Base-by-base conservation (phyloP, 208 protist genomes). In the Acanthamoeba pearcei region DNA sequence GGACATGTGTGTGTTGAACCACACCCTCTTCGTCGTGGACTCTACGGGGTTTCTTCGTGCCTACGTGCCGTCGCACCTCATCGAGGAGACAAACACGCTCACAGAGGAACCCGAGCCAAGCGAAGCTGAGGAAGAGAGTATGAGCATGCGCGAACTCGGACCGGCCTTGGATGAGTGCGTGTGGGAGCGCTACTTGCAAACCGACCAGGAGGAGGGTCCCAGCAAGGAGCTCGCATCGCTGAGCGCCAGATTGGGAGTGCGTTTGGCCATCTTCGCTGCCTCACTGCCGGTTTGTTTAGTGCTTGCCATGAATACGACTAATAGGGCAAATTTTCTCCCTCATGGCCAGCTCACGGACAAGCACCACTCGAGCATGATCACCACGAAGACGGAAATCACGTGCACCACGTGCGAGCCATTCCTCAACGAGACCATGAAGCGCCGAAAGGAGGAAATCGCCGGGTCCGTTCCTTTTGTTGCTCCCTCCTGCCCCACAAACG, bases 1-100 rank as follows among this genome's bases (percentile, higher is more conserved):
- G n/a, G 68, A 74, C 68, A 74, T 74, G 68, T 74, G 68, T 10
- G 68, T 74, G n/a, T 5, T 74, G 68, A 74, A 74, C 68, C 68
- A 74, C 68, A 74, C 68, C 24, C 68, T 74, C 24, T 74, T 74
- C 68, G 29, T 74, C 27, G 68, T 74, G n/a, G 68, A 74, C 68
- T n/a, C 68, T 5, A 42, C n/a, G n/a, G 68, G 68, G 4, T 74
- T 35, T 24, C 68, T 74, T n/a, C 68, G 68, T 74, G 68, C 68
- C 68, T 74, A 74, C 68, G 68, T 74, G 68, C 68, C 68, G 27
- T 74, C 68, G 17, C 68, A 74, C 32, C 68, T 74, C n/a, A 74
- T 74, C n/a, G 24, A 27, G 68, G 68, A 27, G 68, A 2, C 12
- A 17, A n/a, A 22, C 1, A 27, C 62, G 6, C 24, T 10, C 62